phyloP scores from a whole-genome alignment of 495 filamentous ascomycete genomes.

The Elasticomyces elasticus region DNA sequence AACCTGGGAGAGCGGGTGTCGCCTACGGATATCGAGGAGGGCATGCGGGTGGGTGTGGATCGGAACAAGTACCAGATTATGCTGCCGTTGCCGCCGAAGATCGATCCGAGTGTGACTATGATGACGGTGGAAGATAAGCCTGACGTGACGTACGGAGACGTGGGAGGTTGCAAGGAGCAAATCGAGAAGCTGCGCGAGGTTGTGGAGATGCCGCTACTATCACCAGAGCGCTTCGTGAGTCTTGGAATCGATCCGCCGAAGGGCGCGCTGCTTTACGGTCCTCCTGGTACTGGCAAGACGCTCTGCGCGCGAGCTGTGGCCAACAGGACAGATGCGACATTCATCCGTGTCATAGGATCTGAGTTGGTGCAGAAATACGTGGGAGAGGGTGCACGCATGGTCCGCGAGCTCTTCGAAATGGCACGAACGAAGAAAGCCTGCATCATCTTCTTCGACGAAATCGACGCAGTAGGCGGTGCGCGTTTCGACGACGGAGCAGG shows the following conservation, averaged over 20 bases:
- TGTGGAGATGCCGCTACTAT: slow-evolving; percentile 93
- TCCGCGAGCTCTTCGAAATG: slow-evolving; percentile 98
- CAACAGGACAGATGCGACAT: slow-evolving; percentile 94
- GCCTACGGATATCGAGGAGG: slow-evolving; percentile 98
- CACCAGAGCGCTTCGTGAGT: slow-evolving; percentile 92
- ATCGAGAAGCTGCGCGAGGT: slow-evolving; percentile 98
- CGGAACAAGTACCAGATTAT: slow-evolving; percentile 98
- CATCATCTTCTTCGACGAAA: slow-evolving; percentile 99
- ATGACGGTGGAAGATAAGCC: slow-evolving; percentile 99
- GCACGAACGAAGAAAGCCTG: slow-evolving; percentile 98
- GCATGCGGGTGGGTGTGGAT: slow-evolving; percentile 96
- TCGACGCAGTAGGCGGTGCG: slow-evolving; percentile 95
- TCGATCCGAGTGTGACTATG: slow-evolving; percentile 98
- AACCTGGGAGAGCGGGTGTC: slow-evolving; percentile 94
- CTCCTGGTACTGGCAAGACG: slow-evolving; percentile 95
- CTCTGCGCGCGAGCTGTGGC: slow-evolving; percentile 95
- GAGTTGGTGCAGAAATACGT: slow-evolving; percentile 99
- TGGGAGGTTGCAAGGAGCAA: slow-evolving; percentile 97
- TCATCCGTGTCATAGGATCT: slow-evolving; percentile 95
- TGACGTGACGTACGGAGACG: slow-evolving; percentile 97
- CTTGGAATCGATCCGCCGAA: slow-evolving; percentile 98
- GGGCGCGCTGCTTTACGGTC: slow-evolving; percentile 91
- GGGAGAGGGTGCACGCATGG: slow-evolving; percentile 95
- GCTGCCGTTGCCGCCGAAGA: slow-evolving; percentile 93
- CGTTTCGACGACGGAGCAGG: slow-evolving; percentile 97